Conservation (phyloP, 768 basidiomycete species). For the Pleurotus eryngii region DNA sequence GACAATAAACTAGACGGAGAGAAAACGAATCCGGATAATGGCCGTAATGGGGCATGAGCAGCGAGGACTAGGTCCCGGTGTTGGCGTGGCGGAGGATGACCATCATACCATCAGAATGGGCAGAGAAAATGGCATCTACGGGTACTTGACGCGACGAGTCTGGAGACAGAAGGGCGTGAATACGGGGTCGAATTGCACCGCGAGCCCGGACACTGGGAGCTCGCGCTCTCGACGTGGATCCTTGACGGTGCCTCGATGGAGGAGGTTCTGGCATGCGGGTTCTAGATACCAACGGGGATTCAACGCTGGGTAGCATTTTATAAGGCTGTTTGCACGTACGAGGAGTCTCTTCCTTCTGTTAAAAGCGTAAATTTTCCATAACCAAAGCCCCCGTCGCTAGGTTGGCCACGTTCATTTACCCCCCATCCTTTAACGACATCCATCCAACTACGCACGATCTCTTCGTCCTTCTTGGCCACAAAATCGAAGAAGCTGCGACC, state of each 20-base stretch:
- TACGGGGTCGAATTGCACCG: slow-evolving; percentile 7
- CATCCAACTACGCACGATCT: slow-evolving; percentile 68
- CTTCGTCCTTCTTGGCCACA: slow-evolving; percentile 61
- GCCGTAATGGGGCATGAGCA: background rate
- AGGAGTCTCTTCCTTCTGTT: slow-evolving; percentile 59
- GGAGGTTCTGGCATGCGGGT: slow-evolving; percentile 31
- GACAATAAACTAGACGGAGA: no score
- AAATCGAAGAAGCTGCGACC: slow-evolving; percentile 76
- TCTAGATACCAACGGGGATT: slow-evolving; percentile 13
- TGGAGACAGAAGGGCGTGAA: slow-evolving; percentile 1
- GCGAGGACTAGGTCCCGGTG: background rate
- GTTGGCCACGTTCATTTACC: slow-evolving; percentile 79
- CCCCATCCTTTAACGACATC: slow-evolving; percentile 80
- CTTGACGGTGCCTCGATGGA: slow-evolving; percentile 18
- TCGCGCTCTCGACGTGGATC: slow-evolving; percentile 11
- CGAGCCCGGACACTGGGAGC: slow-evolving; percentile 6
- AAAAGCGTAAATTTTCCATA: slow-evolving; percentile 68
- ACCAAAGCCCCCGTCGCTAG: slow-evolving; percentile 82
- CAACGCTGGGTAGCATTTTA: background rate
- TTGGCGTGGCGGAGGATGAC: slow-evolving; percentile 58
- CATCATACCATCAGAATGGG: slow-evolving; percentile 81
- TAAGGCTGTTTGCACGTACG: slow-evolving; percentile 32
- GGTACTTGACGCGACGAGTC: slow-evolving; percentile 35
- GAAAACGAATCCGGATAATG: background rate
- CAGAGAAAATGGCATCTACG: slow-evolving; percentile 83